Evolutionary conservation across 306 rosid species (phyloP).

Genomic region (Pterocarpus santalinus): DNA sequence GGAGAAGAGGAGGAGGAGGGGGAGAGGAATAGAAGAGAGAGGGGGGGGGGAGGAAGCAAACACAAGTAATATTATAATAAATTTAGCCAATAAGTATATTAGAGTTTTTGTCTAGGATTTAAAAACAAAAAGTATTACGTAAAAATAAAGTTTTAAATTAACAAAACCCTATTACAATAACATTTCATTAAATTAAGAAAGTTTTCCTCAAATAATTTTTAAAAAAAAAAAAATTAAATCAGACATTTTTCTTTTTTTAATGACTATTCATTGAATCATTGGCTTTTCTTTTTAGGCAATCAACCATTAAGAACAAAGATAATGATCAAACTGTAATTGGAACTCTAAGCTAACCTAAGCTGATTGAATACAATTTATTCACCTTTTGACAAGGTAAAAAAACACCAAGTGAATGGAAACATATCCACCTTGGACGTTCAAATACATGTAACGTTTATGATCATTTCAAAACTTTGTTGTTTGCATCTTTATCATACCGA

Average conservation of each 20-base stretch:
- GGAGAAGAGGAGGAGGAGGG: too few species aligned
- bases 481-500: slow-evolving; percentile 38
- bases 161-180: neutral
- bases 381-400: neutral
- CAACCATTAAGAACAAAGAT: neutral
- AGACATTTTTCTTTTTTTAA: neutral
- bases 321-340: neutral
- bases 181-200: neutral
- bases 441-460: slow-evolving; percentile 4
- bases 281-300: neutral
- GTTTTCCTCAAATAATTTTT: neutral
- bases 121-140: too few species aligned
- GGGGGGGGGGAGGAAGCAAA: too few species aligned
- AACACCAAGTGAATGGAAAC: neutral
- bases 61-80: too few species aligned
- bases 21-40: too few species aligned
- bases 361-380: too few species aligned
- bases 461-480: slow-evolving; percentile 24
- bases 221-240: too few species aligned
- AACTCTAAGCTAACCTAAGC: too few species aligned
- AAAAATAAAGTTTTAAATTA: too few species aligned
- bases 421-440: neutral
- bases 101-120: neutral
- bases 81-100: neutral
- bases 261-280: neutral